Percentiles rank a stretch among this genome's conserved stretches.
Conservation (phyloP, 352 stramenopile species). For the Globisporangium echinulatum region DNA sequence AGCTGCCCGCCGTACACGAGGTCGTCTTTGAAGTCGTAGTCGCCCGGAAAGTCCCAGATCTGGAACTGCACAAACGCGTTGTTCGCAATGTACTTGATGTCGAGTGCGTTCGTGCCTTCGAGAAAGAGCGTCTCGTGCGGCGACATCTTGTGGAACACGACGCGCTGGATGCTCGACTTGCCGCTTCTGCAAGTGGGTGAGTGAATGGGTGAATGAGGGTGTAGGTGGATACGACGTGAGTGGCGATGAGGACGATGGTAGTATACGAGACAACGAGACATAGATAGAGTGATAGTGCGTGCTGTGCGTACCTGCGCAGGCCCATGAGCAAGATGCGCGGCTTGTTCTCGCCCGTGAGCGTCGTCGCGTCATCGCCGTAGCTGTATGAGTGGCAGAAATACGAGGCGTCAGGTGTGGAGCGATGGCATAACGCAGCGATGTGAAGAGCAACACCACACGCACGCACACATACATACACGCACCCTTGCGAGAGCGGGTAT, state of each 20-base stretch:
- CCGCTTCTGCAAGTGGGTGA: conserved; percentile 38
- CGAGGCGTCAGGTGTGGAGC: neutral
- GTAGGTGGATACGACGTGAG: neutral
- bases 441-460: neutral
- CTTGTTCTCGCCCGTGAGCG: conserved; percentile 84
- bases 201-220: neutral
- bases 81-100: conserved; percentile 97
- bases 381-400: conserved; percentile 14
- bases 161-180: conserved; percentile 90
- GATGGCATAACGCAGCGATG: neutral
- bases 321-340: conserved; percentile 97
- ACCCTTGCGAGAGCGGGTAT: conserved; percentile 31
- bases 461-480: conserved; percentile 6
- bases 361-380: conserved; percentile 65
- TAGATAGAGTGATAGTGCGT: neutral
- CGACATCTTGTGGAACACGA: conserved; percentile 99
- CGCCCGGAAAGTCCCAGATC: conserved; percentile 98
- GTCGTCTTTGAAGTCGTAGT: conserved; percentile 90
- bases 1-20: conserved; percentile 85
- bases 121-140: conserved; percentile 96
- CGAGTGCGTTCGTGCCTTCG: conserved; percentile 71
- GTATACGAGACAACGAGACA: neutral
- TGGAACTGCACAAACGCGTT: conserved; percentile 98
- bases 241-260: too few species aligned
- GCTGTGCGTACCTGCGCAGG: conserved; percentile 60